phyloP scores from a whole-genome alignment of 805 yeast genomes.

The Monosporozyma siamensis region DNA sequence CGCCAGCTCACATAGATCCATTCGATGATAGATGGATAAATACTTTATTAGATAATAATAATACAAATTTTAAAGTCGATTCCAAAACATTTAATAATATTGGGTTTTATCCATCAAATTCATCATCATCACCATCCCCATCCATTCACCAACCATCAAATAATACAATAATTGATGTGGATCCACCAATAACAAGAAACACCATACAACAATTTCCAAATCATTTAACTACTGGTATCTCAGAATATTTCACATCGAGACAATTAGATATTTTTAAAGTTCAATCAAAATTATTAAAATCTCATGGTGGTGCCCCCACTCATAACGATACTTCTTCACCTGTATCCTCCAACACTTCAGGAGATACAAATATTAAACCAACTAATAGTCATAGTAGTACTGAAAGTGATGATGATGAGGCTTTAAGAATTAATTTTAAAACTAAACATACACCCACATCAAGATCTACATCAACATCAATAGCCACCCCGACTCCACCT shows the following conservation, averaged over 20 bases:
- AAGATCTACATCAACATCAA: neutral
- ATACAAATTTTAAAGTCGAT: neutral
- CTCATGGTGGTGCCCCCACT: neutral
- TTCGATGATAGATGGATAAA: slow-evolving; percentile 9
- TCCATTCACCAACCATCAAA: too few relatives aligned
- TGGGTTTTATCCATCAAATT: slow-evolving; percentile 35
- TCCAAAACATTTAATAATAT: slow-evolving; percentile 42
- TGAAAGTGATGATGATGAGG: neutral
- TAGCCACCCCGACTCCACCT: neutral
- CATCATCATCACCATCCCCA: slow-evolving; percentile 2
- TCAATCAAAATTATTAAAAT: neutral
- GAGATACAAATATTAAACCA: neutral
- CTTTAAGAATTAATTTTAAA: slow-evolving; percentile 5
- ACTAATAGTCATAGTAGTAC: neutral
- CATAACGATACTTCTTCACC: neutral
- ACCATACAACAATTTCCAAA: neutral
- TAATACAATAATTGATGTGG: neutral
- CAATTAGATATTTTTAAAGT: slow-evolving; percentile 48
- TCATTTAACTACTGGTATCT: slow-evolving; percentile 34
- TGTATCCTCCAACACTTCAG: too few relatives aligned
- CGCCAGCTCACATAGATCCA: neutral
- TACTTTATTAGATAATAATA: slow-evolving; percentile 5
- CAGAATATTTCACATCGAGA: slow-evolving; percentile 51
- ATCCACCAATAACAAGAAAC: neutral
- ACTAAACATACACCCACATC: neutral